Evolutionary conservation across 1,284 basidiomycete genomes (phyloP).

Genomic region (Lentinula novae-zelandiae): DNA sequence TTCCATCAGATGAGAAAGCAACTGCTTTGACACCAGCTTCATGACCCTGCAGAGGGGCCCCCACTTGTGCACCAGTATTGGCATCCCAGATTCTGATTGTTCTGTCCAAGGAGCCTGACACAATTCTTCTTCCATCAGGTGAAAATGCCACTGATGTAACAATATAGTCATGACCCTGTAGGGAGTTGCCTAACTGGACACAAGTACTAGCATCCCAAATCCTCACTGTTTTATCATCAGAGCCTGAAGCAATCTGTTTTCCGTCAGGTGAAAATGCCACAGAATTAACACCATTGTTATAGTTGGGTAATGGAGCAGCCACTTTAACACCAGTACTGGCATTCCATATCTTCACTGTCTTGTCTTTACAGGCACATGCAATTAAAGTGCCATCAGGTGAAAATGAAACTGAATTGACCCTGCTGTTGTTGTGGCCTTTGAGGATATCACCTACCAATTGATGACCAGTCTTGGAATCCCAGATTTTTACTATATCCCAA

Average conservation of each 20-base stretch:
- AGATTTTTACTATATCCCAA: slow-evolving; percentile 1
- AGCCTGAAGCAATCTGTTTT: background rate
- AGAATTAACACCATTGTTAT: background rate
- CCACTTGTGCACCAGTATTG: slow-evolving; percentile 2
- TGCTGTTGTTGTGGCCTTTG: background rate
- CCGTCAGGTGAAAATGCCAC: background rate
- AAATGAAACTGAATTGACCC: background rate
- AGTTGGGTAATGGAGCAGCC: background rate
- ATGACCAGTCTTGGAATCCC: slow-evolving; percentile 11
- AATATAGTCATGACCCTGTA: background rate
- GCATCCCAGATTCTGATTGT: slow-evolving; percentile 9
- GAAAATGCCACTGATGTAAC: background rate
- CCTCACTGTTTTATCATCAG: background rate
- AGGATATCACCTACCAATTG: background rate
- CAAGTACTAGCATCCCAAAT: slow-evolving; percentile 2
- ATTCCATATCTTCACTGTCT: background rate
- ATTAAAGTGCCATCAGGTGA: slow-evolving; percentile 2
- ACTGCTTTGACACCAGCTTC: slow-evolving; percentile 3
- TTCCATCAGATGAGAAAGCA: slow-evolving; percentile 22
- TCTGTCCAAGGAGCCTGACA: slow-evolving; percentile 7
- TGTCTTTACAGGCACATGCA: background rate
- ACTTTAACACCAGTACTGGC: background rate
- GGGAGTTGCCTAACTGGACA: background rate
- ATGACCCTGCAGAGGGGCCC: slow-evolving; percentile 1
- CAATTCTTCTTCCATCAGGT: slow-evolving; percentile 1